Evolutionary conservation across 73 alveolate species (phyloP).

Genomic region (Symbiodinium natans): DNA sequence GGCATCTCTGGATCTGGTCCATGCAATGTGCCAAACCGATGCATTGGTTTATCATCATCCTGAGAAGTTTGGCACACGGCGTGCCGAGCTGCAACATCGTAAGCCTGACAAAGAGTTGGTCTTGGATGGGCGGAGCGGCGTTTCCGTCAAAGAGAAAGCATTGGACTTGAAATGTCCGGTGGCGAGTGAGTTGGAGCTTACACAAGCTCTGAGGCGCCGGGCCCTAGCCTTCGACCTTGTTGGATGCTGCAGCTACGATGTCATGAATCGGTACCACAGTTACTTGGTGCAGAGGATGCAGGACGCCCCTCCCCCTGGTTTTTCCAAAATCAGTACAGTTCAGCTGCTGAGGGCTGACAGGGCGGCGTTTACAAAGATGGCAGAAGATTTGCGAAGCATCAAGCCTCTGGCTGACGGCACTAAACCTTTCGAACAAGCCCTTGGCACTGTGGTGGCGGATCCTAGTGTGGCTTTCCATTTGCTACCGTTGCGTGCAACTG

Average conservation of each 20-base stretch:
- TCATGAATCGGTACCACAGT: neutral
- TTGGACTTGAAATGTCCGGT: neutral
- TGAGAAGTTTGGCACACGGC: neutral
- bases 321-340: neutral
- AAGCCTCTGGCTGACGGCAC: neutral
- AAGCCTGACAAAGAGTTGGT: neutral
- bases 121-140: neutral
- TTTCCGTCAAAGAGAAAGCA: neutral
- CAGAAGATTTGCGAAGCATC: neutral
- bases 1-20: neutral
- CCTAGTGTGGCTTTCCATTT: neutral
- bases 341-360: constrained; percentile 6
- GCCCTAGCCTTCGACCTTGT: constrained; percentile 27
- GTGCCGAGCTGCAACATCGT: neutral
- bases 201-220: neutral
- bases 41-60: neutral
- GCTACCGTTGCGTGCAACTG: no score
- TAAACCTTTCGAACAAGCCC: neutral
- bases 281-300: neutral
- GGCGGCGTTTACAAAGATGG: neutral
- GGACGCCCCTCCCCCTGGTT: neutral
- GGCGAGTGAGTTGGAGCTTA: neutral
- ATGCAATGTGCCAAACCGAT: neutral
- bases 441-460: neutral
- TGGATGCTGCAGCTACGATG: neutral